Base-by-base conservation (phyloP, 2,329 filamentous ascomycete genomes). In the Colletotrichum ledebouriae region DNA sequence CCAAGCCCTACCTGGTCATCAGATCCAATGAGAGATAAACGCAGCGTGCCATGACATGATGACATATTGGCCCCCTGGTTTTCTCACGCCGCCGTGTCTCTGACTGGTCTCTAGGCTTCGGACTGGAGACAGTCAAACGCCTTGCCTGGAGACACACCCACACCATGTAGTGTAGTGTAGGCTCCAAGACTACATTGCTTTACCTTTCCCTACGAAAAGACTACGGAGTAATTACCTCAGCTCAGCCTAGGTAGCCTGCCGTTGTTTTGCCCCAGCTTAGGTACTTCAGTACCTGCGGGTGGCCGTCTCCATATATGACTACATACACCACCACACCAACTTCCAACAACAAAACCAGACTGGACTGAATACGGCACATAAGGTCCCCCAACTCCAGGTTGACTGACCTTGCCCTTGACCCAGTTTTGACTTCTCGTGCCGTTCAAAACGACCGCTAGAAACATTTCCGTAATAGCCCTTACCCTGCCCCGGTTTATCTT, bases 401-500 rank as follows among this genome's bases (percentile, higher is more conserved):
- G 61, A 65, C 33, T 68, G 53, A 49, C 42, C 58, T 41, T 47
- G 41, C 50, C 34, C 61, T 55, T 55, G 61, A 64, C 47, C 61
- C 55, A 55, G 47, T 12, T 12, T 53, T 15, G 46, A 52, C 46
- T 41, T 20, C 59, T 47, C 33, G 52, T 64, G 65, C 65, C 61
- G 65, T 68, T 22, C 49, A 59, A 59, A 59, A 60, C 53, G 60
- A 64, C 53, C 46, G 42, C 60, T 59, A 68, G 47, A 59, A 59
- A 46, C 61, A 49, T 50, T 68, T 56, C 55, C 61, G 61, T 56
- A 65, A 56, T 65, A 57, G 66, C 55, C 55, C 34, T 65, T 29
- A 13, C 41, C 39, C 55, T 60, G 66, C 66, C 66, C 66, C 66
- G 34, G 33, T 68, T 69, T 66, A 69, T 69, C 66, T 65, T 59